phyloP scores from a whole-genome alignment of 2,329 filamentous ascomycete species.

The Calonectria honghensis region DNA sequence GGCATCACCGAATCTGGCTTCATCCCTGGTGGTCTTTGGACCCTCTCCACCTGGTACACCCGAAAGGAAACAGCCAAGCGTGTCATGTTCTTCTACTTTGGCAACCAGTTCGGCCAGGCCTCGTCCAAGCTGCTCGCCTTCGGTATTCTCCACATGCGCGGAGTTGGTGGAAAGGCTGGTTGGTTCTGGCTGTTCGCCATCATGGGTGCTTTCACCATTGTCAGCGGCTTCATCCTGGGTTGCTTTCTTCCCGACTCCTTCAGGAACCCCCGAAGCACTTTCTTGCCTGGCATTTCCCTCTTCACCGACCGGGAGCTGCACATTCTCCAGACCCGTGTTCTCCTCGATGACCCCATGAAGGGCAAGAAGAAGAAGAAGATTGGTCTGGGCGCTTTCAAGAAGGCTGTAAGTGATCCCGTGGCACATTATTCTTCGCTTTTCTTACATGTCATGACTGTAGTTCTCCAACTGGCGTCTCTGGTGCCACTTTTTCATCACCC shows the following conservation, averaged over 20 bases:
- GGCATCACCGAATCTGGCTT: slow-evolving; percentile 73
- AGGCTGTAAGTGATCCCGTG: slow-evolving; percentile 57
- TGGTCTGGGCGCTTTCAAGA: slow-evolving; percentile 65
- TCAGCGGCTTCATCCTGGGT: slow-evolving; percentile 64
- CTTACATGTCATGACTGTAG: slow-evolving; percentile 49
- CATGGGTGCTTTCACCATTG: slow-evolving; percentile 72
- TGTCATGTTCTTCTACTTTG: slow-evolving; percentile 74
- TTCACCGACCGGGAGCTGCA: slow-evolving; percentile 65
- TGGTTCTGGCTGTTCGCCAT: slow-evolving; percentile 75
- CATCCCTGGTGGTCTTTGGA: slow-evolving; percentile 71
- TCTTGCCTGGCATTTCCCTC: slow-evolving; percentile 58
- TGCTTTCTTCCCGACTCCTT: slow-evolving; percentile 67
- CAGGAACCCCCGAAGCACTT: slow-evolving; percentile 64
- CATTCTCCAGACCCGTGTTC: slow-evolving; percentile 64
- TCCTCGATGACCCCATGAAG: slow-evolving; percentile 67
- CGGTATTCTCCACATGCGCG: slow-evolving; percentile 70
- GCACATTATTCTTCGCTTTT: no score
- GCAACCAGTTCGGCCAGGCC: slow-evolving; percentile 69
- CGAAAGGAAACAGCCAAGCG: slow-evolving; percentile 70
- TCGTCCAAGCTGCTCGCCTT: slow-evolving; percentile 64
- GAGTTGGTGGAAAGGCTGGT: slow-evolving; percentile 67
- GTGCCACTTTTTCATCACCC: slow-evolving; percentile 70
- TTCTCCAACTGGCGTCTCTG: slow-evolving; percentile 72
- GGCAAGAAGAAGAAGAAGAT: slow-evolving; percentile 69
- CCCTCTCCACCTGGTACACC: slow-evolving; percentile 74